Evolutionary conservation across 2,329 filamentous ascomycete genomes (phyloP), one percentile per base, ranked within the genome.

Genomic region (Cyanodermella asteris): DNA sequence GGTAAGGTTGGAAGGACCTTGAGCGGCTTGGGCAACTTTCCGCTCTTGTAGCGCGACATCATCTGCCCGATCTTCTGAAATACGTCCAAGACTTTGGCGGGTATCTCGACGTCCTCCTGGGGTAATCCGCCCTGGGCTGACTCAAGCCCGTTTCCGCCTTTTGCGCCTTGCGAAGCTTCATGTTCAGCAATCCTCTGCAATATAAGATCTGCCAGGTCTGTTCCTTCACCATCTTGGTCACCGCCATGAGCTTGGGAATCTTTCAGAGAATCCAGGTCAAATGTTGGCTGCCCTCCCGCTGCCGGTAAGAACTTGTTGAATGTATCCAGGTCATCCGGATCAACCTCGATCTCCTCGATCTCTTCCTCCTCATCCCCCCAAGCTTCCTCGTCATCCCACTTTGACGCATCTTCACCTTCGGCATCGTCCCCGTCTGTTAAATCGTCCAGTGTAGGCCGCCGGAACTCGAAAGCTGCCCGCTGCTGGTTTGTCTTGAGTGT

Each of bases 11-110:
- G 87, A 6, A 97, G 63, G 35, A 94, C 81, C 51, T 94, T 94
- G 61, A 97, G 91, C 1, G 84, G 84, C 50, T 97, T 97, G 12
- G 87, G 87, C 16, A 97, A 62, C 36, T 84, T 84, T n/a, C 87
- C 87, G 9, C 76, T 84, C 51, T 91, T 91, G 57, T 91, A 94
- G 35, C 84, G 69, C 14, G 78, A 81, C 30, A 97, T 62, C 31
- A 94, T 73, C 36, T 82, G 59, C 31, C 82, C 84, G 38, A 91
- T 72, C 69, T 91, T 90, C 32, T 75, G 74, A 47, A 90, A 94
- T 10, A 91, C 84, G 43, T 94, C 84, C 10, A 93, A 63, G 9
- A 93, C 81, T 51, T 91, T 93, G 21, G 72, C 72, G 3, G 81
- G 81, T 25, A 97, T 59, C 44, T 91, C 76, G 24, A 80, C 71